Conservation (phyloP, 2,329 filamentous ascomycete species). For the Phialophora expanda region DNA sequence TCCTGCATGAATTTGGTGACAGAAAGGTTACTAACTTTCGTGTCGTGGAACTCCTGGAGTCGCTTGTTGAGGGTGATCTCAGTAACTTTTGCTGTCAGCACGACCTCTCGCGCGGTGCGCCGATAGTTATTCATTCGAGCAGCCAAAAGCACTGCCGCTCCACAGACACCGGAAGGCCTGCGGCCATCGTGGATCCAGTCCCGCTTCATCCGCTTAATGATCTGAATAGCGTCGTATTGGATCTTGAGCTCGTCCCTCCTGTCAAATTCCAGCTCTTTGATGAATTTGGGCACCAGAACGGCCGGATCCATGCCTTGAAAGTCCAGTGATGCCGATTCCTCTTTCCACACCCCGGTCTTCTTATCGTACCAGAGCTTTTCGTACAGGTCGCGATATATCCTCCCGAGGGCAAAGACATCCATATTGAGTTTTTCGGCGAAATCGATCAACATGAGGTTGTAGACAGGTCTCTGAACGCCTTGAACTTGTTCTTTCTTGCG, state of each 20-base stretch:
- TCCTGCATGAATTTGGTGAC: conserved; percentile 76
- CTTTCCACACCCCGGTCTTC: conserved; percentile 52
- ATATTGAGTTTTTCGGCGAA: conserved; percentile 74
- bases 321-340: conserved; percentile 22
- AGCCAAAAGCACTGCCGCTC: conserved; percentile 90
- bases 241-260: conserved; percentile 74
- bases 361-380: conserved; percentile 58
- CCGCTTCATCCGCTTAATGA: conserved; percentile 20
- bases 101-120: conserved; percentile 87
- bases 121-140: conserved; percentile 98
- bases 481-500: conserved; percentile 48
- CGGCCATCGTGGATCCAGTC: conserved; percentile 78
- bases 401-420: conserved; percentile 91
- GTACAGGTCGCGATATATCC: conserved; percentile 83
- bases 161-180: conserved; percentile 90
- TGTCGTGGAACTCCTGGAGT: conserved; percentile 87
- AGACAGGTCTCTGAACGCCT: conserved; percentile 53
- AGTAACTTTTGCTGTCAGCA: conserved; percentile 97
- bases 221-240: conserved; percentile 77
- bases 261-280: conserved; percentile 87
- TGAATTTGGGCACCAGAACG: conserved; percentile 88
- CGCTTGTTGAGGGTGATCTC: conserved; percentile 91
- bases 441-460: conserved; percentile 83
- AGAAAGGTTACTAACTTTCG: conserved; percentile 80
- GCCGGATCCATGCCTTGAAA: conserved; percentile 60